Base-by-base conservation (phyloP, 2,329 filamentous ascomycete genomes). In the Sporothrix pseudoabietina region DNA sequence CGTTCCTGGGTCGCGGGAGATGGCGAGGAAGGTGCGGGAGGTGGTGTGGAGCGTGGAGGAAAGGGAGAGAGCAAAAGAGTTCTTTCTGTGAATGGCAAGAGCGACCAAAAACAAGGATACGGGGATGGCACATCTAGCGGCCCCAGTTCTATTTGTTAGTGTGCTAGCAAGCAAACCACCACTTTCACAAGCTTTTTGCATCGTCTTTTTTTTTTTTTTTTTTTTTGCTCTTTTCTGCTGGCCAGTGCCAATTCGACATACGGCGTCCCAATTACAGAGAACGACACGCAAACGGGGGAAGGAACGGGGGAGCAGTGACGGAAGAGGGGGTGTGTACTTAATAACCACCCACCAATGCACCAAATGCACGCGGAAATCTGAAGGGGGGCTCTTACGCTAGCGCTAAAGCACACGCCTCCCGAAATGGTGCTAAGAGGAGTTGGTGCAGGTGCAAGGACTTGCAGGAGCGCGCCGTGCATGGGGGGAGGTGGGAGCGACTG, bases 181-280 rank as follows among this genome's bases (percentile, higher is more conserved):
- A 7, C 44, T 63, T 63, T 71, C 69, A 71, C 69, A 71, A 71
- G 69, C 57, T 71, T 71, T 71, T 35, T 61, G 6, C 26, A 2
- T 26, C 26, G 26, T 55, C 19, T 26, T 4, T 55, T 4, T 3
- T 9, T 8, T 26, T 35, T 35, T 35, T 35, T 26, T 4, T 55
- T 26, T 4, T 55, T 26, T 26, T 26, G 26, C 26, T 26, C 26
- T 26, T 26, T 26, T 26, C 26, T 26, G 26, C 26, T 26, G 26
- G 26, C 26, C 26, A 26, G 26, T 1, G 35, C 35, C 35, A 35
- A 35, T 35, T 35, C 35, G 8, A 35, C 35, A 35, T 35, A 35
- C 35, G 35, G 35, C 35, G 35, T 35, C 35, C 35, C 35, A 8
- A 44, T 63, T 26, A 19, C 59, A 39, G n/a, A 63, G 59, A 39